A percentile compares a stretch with the other conserved stretches of the same genome.
These are phyloP conservation scores for Pichia phayaonensis DNA, from an alignment of 805 yeast species.

Conservation along the genomic window DNA sequence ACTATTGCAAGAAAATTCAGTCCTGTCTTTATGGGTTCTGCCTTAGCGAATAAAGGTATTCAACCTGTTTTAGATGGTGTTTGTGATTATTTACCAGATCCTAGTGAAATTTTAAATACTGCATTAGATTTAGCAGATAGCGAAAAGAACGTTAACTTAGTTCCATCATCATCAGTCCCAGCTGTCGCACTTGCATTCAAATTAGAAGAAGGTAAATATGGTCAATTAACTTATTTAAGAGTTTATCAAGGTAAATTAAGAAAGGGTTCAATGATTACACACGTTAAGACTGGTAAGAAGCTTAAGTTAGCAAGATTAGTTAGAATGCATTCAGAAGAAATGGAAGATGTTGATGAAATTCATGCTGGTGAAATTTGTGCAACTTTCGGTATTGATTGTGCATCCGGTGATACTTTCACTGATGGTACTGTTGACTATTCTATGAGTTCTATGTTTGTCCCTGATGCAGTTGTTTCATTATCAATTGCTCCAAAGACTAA, in stretches of 20 bases:
- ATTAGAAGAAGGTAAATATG: constrained; percentile 96
- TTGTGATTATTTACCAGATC: constrained; percentile 92
- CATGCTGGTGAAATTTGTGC: constrained; percentile 99
- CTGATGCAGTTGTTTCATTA: constrained; percentile 95
- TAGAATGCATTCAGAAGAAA: constrained; percentile 97
- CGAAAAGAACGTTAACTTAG: constrained; percentile 63
- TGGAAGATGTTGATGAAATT: constrained; percentile 95
- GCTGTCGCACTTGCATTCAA: constrained; percentile 98
- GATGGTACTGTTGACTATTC: constrained; percentile 75
- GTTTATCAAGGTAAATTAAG: constrained; percentile 93
- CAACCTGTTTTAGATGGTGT: constrained; percentile 96
- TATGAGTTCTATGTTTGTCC: constrained; percentile 97
- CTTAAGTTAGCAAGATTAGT: constrained; percentile 90
- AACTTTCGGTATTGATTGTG: constrained; percentile 97
- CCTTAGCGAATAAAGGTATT: constrained; percentile 91
- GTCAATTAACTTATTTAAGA: constrained; percentile 94
- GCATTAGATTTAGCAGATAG: constrained; percentile 68
- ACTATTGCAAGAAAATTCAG: constrained; percentile 94
- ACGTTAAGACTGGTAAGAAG: constrained; percentile 87
- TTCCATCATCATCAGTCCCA: constrained; percentile 68
- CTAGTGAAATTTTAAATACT: constrained; percentile 84
- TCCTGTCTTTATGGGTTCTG: constrained; percentile 99
- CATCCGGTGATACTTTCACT: constrained; percentile 96
- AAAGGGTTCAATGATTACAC: constrained; percentile 84
- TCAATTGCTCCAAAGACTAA: constrained; percentile 83